Evolutionary conservation across 2,329 filamentous ascomycete genomes (phyloP), one percentile per base, ranked within the genome.

Genomic region (Cladophialophora bantiana): DNA sequence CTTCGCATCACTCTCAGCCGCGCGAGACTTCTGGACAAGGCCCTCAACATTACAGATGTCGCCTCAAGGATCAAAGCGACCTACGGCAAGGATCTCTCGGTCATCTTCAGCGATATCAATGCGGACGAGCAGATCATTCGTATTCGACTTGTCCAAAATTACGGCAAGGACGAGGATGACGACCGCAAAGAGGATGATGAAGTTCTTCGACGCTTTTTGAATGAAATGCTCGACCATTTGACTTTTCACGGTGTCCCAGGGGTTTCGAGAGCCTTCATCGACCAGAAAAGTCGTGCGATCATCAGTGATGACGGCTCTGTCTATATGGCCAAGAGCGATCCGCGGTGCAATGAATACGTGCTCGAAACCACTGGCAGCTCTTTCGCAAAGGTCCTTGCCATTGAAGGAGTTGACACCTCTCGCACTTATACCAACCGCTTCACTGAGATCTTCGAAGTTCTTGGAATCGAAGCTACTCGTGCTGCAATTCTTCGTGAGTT

Each of bases 31-130:
- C 88, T 99, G 45, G 95, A 99, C 79, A 99, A 96, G 85, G 92
- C 90, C 68, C 86, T 99, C 70, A 90, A 88, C 38, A 94, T 99
- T 66, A 90, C 95, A 68, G 93, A 99, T 74, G 94, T 99, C 68
- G 94, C 94, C 36, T 83, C 86, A 68, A 91, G 89, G 75, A 95
- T 99, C 81, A 97, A 96, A 83, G 88, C 94, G 71, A 90, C 93
- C 61, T 99, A 96, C 76, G 86, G 88, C 20, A 88, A 86, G 69
- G 93, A 97, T 78, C 83, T 98, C 73, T 93, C 93, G 13, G 89
- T 99, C 72, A 94, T 99, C 68, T 97, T 96, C 84, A 97, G 93
- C 80, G 95, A 99, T 79, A 95, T 97, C 83, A 99, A 99, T 78
- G 94, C 94, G 9, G 94, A 97, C 71, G 89, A 96, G 77, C 93